A percentile compares a stretch with the other conserved stretches of the same genome.
These are phyloP conservation scores for Fragaria nilgerrensis DNA, from an alignment of 306 rosid genomes.

Conservation along the genomic window DNA sequence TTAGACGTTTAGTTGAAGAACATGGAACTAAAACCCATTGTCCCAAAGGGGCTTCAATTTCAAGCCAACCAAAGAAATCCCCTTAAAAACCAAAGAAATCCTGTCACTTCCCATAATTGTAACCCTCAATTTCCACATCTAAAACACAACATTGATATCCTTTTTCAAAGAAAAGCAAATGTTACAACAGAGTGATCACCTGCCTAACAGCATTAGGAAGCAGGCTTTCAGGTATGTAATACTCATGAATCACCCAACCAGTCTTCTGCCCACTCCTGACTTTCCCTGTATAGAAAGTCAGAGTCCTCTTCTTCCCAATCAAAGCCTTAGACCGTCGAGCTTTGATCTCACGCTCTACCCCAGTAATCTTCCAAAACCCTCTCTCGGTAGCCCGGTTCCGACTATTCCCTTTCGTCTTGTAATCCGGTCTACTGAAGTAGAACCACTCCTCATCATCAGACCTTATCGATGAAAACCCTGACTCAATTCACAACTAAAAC, in stretches of 20 bases:
- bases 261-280: constrained; percentile 27
- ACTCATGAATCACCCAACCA: constrained; percentile 73
- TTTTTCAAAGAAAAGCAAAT: neutral
- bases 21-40: neutral
- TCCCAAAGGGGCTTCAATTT: neutral
- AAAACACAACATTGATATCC: neutral
- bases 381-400: constrained; percentile 34
- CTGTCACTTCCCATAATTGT: neutral
- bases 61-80: neutral
- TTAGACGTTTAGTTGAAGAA: neutral
- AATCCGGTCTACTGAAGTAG: constrained; percentile 45
- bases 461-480: constrained; percentile 29
- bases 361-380: constrained; percentile 82
- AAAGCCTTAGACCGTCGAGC: constrained; percentile 13
- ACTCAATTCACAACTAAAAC: neutral
- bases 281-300: constrained; percentile 47
- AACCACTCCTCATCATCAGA: constrained; percentile 57
- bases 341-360: constrained; percentile 37
- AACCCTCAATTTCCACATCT: neutral
- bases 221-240: constrained; percentile 25
- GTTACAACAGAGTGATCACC: constrained; percentile 31
- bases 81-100: neutral
- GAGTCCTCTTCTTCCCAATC: constrained; percentile 61
- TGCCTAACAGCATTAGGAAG: constrained; percentile 8
- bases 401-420: constrained; percentile 21